Conservation (phyloP, 805 yeast species). For the Isabelozyma heimii region DNA sequence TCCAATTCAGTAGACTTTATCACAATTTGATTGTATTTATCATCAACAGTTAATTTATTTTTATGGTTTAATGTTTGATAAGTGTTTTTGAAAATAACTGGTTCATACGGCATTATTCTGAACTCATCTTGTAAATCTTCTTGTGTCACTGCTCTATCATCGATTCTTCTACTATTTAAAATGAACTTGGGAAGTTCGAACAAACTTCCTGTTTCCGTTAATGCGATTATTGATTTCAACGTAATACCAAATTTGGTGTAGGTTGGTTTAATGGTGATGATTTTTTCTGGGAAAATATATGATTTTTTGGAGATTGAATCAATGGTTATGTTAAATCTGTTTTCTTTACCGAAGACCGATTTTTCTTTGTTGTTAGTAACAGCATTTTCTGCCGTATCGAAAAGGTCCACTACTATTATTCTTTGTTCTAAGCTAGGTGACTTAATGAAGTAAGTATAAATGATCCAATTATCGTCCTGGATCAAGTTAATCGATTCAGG, state of each 20-base stretch:
- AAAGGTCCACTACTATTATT: slow-evolving; percentile 73
- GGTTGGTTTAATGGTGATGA: slow-evolving; percentile 48
- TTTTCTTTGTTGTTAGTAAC: slow-evolving; percentile 21
- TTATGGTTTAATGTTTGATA: slow-evolving; percentile 35
- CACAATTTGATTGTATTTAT: slow-evolving; percentile 19
- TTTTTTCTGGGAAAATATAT: slow-evolving; percentile 59
- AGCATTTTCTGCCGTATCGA: slow-evolving; percentile 48
- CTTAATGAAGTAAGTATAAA: slow-evolving; percentile 59
- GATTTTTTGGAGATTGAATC: slow-evolving; percentile 49
- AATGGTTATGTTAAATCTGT: slow-evolving; percentile 36
- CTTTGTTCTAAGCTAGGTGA: slow-evolving; percentile 50
- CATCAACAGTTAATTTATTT: slow-evolving; percentile 21
- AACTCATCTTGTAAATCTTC: slow-evolving; percentile 56
- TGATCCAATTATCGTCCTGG: slow-evolving; percentile 81
- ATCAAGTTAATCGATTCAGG: slow-evolving; percentile 46
- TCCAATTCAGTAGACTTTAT: slow-evolving; percentile 63
- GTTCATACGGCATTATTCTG: slow-evolving; percentile 61
- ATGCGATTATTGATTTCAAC: slow-evolving; percentile 58
- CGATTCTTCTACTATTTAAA: slow-evolving; percentile 68
- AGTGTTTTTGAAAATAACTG: slow-evolving; percentile 49
- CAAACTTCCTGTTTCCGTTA: slow-evolving; percentile 60
- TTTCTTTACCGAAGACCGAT: slow-evolving; percentile 27
- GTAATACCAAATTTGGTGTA: slow-evolving; percentile 60
- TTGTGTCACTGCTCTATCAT: slow-evolving; percentile 47
- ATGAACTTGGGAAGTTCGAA: slow-evolving; percentile 67